Percentiles rank a stretch among this genome's conserved stretches.
These are phyloP conservation scores for Claviceps spartinae DNA, from an alignment of 2,329 filamentous ascomycete species.

Conservation along the genomic window DNA sequence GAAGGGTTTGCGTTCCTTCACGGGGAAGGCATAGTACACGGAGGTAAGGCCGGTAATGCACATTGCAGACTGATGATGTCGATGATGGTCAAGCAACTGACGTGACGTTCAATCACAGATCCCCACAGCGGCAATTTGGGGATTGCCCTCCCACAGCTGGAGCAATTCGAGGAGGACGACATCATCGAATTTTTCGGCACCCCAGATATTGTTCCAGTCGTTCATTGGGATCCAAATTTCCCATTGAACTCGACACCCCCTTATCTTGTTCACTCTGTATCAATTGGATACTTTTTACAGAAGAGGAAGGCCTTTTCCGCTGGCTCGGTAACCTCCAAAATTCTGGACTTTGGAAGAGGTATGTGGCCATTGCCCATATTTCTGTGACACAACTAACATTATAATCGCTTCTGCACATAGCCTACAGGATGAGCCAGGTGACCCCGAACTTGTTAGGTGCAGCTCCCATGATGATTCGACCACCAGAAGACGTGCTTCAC, in stretches of 20 bases:
- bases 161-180: no score
- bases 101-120: no score
- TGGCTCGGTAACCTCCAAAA: neutral
- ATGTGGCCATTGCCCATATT: neutral
- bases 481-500: no score
- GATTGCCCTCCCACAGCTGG: no score
- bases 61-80: neutral
- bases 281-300: neutral
- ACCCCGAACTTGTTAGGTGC: no score
- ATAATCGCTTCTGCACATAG: no score
- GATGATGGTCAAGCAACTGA: no score
- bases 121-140: no score
- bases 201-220: neutral
- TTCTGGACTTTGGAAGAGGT: conserved; percentile 1
- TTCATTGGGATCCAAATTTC: neutral
- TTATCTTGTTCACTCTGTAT: neutral
- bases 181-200: neutral
- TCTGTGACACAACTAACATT: no score
- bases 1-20: conserved; percentile 2
- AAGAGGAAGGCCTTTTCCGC: neutral
- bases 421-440: no score
- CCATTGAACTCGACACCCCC: neutral
- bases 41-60: no score
- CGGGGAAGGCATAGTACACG: neutral
- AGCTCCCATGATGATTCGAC: no score